These are phyloP conservation scores for Gnomoniopsis smithogilvyi DNA, from an alignment of 2,329 filamentous ascomycete genomes.

Conservation along the genomic window DNA sequence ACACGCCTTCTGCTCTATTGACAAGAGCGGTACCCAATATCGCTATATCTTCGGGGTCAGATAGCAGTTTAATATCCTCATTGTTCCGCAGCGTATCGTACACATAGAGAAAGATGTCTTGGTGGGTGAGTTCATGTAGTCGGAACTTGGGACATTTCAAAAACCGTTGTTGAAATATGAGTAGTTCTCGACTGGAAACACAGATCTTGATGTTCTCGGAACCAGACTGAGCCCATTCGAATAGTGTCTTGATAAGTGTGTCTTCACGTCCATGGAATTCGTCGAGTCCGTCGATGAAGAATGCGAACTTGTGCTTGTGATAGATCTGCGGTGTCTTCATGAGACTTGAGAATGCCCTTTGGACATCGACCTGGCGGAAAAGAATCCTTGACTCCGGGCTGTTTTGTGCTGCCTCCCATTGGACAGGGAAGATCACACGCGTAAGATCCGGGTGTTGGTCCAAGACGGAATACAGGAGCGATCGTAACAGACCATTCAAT, in stretches of 20 bases:
- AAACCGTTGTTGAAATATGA: constrained; percentile 1
- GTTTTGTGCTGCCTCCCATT: constrained; percentile 2
- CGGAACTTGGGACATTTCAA: neutral
- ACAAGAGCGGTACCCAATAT: neutral
- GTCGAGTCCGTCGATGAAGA: constrained; percentile 23
- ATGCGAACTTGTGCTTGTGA: constrained; percentile 8
- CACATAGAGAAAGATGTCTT: neutral
- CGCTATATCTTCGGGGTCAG: neutral
- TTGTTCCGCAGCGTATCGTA: neutral
- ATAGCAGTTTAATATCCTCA: neutral
- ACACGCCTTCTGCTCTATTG: constrained; percentile 17
- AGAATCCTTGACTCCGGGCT: neutral
- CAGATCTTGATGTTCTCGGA: neutral
- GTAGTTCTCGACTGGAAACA: constrained; percentile 2
- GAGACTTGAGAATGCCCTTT: neutral
- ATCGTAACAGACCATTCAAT: constrained; percentile 19
- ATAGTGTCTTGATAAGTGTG: constrained; percentile 9
- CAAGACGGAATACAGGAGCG: constrained; percentile 21
- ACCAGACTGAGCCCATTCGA: constrained; percentile 1
- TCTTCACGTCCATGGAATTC: constrained; percentile 16
- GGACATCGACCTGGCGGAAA: neutral
- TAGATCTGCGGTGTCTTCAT: neutral
- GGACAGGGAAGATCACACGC: constrained; percentile 11
- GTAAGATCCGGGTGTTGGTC: constrained; percentile 16
- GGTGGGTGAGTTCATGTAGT: neutral